Base-by-base conservation (phyloP, 2,329 filamentous ascomycete genomes). In the Chalaropsis ovoidea region DNA sequence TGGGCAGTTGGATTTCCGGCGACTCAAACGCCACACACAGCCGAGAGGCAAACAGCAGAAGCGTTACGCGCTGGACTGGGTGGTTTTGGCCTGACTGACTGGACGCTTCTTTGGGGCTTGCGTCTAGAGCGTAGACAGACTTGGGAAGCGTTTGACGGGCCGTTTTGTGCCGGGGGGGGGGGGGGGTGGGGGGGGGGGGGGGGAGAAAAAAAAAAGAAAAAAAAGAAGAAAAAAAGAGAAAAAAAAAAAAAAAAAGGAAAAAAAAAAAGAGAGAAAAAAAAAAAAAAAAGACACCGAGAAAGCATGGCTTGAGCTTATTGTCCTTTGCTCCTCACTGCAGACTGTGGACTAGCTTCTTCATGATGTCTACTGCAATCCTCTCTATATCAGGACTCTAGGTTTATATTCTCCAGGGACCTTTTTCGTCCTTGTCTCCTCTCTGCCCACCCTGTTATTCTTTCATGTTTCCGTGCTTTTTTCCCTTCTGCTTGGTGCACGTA, bases 261-360 rank as follows among this genome's bases (percentile, higher is more conserved):
- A 47, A 45, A 17, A 62, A 17, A 47, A 27, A 47, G 13, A 31
- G 22, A n/a, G 31, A 27, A 4, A 62, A 31, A 11, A 41, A 17
- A 49, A 52, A 31, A 41, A 63, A 52, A 49, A 24, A 63, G n/a
- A 63, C 42, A 52, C 42, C 42, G 43, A 63, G n/a, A 63, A 47
- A 24, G 24, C 17, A 43, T 43, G 61, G 41, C 61, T 39, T 41
- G 31, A 35, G 24, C 24, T 39, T 49, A 52, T 63, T 54, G 31
- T 58, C 52, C 27, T 56, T 56, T 56, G 24, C 61, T 47, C 39
- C 22, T 49, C 19, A 52, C 19, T 52, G 15, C 47, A 15, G 47
- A 13, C 47, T 24, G 47, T 58, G 52, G 52, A 58, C 31, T 39
- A 27, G 24, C 31, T 58, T 58, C 52, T 58, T 58, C 27, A 58